phyloP scores from a whole-genome alignment of 257 asterid species.

The Scutellaria barbata region DNA sequence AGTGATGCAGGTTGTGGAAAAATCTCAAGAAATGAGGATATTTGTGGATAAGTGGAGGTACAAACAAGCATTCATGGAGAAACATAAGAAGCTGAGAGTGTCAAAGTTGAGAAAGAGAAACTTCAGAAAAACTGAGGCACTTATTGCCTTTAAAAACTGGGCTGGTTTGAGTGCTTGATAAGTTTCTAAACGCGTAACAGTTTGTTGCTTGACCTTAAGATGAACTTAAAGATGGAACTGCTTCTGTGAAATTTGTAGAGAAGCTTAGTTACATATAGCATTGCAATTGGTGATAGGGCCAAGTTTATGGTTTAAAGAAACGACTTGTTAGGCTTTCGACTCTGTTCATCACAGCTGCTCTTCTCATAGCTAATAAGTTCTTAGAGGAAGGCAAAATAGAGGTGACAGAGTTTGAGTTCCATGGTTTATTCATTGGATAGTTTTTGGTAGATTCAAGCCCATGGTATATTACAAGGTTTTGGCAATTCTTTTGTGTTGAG shows the following conservation, averaged over 20 bases:
- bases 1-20: slow-evolving; percentile 93
- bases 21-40: slow-evolving; percentile 70
- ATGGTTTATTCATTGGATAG: no score
- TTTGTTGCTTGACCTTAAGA: background rate
- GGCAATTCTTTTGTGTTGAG: no score
- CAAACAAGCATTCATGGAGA: slow-evolving; percentile 99
- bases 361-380: no score
- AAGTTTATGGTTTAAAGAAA: no score
- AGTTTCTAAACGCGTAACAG: background rate
- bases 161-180: slow-evolving; percentile 79
- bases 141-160: slow-evolving; percentile 94
- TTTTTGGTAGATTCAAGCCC: no score
- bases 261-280: no score
- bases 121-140: slow-evolving; percentile 71
- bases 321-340: no score
- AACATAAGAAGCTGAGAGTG: slow-evolving; percentile 82
- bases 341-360: no score
- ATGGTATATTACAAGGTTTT: no score
- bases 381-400: no score
- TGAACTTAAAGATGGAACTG: background rate
- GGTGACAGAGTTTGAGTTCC: no score
- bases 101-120: slow-evolving; percentile 74
- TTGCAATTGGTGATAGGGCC: no score
- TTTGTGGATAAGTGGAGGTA: slow-evolving; percentile 95
- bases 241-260: background rate